Conservation (phyloP, 2,329 filamentous ascomycete genomes). For the Fusarium buharicum region DNA sequence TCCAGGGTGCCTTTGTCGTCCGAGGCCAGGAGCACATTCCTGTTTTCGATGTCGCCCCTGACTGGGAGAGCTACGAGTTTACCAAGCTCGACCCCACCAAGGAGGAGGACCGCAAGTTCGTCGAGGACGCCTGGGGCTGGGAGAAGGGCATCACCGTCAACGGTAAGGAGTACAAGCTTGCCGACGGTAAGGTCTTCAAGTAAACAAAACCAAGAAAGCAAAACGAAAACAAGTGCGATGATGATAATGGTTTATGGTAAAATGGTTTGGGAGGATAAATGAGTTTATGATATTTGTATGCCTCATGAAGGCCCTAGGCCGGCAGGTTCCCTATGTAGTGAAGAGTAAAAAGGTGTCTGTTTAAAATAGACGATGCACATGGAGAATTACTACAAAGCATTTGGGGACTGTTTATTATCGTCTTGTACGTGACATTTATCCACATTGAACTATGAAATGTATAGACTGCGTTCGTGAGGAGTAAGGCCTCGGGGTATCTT, state of each 20-base stretch:
- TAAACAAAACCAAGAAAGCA: slow-evolving; percentile 62
- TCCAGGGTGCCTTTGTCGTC: slow-evolving; percentile 93
- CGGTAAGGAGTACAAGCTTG: slow-evolving; percentile 90
- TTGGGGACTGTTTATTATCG: neutral
- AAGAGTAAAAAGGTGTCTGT: slow-evolving; percentile 32
- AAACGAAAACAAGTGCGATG: slow-evolving; percentile 36
- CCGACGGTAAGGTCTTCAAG: slow-evolving; percentile 99
- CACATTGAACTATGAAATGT: neutral
- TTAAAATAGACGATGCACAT: slow-evolving; percentile 37
- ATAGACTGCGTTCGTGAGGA: slow-evolving; percentile 9
- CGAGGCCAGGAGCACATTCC: slow-evolving; percentile 87
- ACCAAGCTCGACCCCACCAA: slow-evolving; percentile 93
- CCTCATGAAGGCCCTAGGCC: slow-evolving; percentile 39
- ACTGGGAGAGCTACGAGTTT: slow-evolving; percentile 97
- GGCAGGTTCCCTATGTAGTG: slow-evolving; percentile 39
- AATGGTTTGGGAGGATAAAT: slow-evolving; percentile 44
- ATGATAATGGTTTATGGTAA: slow-evolving; percentile 52
- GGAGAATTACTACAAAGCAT: slow-evolving; percentile 21
- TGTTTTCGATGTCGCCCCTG: slow-evolving; percentile 96
- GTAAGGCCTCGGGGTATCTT: slow-evolving; percentile 33
- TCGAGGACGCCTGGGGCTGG: slow-evolving; percentile 91
- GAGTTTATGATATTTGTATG: slow-evolving; percentile 46
- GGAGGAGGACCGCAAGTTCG: slow-evolving; percentile 83
- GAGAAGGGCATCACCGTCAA: slow-evolving; percentile 82
- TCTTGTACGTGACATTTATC: neutral